Percentiles rank a stretch among this genome's conserved stretches.
Evolutionary conservation across 129 eudicot species (phyloP).

Genomic region (Oenanthe sinensis): DNA sequence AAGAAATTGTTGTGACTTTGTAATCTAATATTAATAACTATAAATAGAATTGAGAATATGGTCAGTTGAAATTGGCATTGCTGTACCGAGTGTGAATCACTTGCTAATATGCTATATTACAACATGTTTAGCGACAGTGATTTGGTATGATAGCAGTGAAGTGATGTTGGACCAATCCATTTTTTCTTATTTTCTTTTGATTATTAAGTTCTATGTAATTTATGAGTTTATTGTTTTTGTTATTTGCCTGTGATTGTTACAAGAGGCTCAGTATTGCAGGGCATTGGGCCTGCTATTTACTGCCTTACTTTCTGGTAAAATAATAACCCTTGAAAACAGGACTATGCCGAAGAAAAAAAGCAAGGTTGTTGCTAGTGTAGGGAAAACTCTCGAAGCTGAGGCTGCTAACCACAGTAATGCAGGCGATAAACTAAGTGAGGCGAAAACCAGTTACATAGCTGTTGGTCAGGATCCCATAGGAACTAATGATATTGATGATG

Average conservation of each 20-base stretch:
- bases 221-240: neutral
- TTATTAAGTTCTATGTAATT: neutral
- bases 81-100: too few relatives aligned
- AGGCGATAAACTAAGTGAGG: neutral
- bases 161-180: neutral
- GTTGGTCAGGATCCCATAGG: slow-evolving; percentile 13
- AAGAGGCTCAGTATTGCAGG: neutral
- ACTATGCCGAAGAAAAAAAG: slow-evolving; percentile 27
- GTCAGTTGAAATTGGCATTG: too few relatives aligned
- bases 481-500: neutral
- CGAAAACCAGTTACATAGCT: neutral
- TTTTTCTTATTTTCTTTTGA: neutral
- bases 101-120: too few relatives aligned
- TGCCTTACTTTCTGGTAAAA: neutral
- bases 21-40: too few relatives aligned
- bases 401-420: neutral
- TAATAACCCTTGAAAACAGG: neutral
- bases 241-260: neutral
- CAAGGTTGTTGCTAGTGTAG: slow-evolving; percentile 18
- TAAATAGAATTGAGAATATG: too few relatives aligned
- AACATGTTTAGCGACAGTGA: too few relatives aligned
- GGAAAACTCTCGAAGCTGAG: slow-evolving; percentile 9
- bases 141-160: neutral
- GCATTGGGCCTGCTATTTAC: neutral
- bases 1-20: too few relatives aligned